Evolutionary conservation across 2,329 filamentous ascomycete genomes (phyloP), one percentile per base, ranked within the genome.

Genomic region (Cryphonectria carpinicola): DNA sequence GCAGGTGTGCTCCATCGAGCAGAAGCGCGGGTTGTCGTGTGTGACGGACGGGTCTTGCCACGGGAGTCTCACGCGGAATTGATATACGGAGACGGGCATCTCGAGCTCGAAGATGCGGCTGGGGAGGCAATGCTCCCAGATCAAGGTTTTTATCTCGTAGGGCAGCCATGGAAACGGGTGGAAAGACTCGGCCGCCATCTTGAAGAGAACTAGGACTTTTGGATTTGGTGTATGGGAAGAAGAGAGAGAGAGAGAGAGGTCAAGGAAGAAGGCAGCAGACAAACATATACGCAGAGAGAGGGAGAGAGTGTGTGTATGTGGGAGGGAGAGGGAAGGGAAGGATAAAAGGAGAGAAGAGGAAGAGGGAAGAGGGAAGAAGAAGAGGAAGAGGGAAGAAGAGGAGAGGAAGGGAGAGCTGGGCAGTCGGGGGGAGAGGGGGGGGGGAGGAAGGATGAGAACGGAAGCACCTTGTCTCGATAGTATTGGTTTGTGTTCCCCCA

Each of bases 21-120:
- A 61, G 3, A 19, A 22, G 32, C 4, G 7, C 17, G 13, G 41
- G 4, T 60, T 4, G 2, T 41, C 22, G 2, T 32, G 3, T 5
- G 32, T 13, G 8, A 2, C 0, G 25, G 35, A 1, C 7, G 19
- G 2, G n/a, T 43, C 60, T 10, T 19, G 4, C 22, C 19, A 6
- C n/a, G 19, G n/a, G 39, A 3, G 17, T 39, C n/a, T n/a, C 22
- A 22, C 25, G 19, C 5, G 4, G 19, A n/a, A 54, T 14, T 35
- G 14, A 6, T n/a, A 32, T 11, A 28, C 37, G 5, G 2, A 3
- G 11, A 32, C 25, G 37, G 54, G 25, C 10, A 43, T 37, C 25
- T 70, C 32, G 19, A 49, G 7, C 32, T 70, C 43, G 32, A 56
- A 25, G 35, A 63, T 17, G 13, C 68, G 35, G 13, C 41, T 63